Percentiles rank a stretch among this genome's conserved stretches.
phyloP scores from a whole-genome alignment of 2,329 filamentous ascomycete genomes.

The Colletotrichum godetiae region DNA sequence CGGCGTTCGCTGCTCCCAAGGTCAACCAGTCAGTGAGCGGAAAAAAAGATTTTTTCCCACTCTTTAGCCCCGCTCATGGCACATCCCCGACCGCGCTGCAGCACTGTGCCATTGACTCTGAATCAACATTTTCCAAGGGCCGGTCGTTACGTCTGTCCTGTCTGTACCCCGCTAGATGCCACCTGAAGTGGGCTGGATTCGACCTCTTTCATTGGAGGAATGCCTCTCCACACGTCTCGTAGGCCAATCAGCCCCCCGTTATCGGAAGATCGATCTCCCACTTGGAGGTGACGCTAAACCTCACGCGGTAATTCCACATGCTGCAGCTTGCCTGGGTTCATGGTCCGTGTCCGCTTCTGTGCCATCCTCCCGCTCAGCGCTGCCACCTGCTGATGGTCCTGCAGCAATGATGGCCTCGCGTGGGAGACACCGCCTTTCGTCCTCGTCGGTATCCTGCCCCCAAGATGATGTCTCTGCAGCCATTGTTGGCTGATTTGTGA shows the following conservation, averaged over 20 bases:
- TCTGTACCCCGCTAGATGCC: conserved; percentile 32
- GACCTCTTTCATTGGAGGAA: conserved; percentile 2
- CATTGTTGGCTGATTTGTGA: conserved; percentile 16
- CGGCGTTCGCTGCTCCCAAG: conserved; percentile 28
- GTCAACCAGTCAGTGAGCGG: conserved; percentile 26
- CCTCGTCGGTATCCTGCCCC: background rate
- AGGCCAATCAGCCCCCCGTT: conserved; percentile 32
- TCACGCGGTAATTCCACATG: conserved; percentile 27
- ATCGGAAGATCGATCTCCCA: conserved; percentile 34
- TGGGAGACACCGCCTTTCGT: conserved; percentile 31
- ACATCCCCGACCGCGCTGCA: conserved; percentile 16
- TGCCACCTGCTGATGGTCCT: conserved; percentile 10
- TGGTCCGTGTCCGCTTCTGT: conserved; percentile 19
- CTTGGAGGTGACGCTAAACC: background rate
- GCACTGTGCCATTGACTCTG: conserved; percentile 29
- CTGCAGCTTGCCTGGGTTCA: conserved; percentile 31
- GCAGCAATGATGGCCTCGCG: background rate
- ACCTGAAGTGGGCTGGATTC: conserved; percentile 25
- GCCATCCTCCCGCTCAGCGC: conserved; percentile 1
- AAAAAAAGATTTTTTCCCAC: conserved; percentile 33
- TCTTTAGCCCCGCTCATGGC: conserved; percentile 33
- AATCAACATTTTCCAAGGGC: conserved; percentile 23
- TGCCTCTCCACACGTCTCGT: background rate
- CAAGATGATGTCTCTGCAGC: background rate
- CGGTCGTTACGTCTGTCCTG: conserved; percentile 23